Percentiles rank a stretch among this genome's conserved stretches.
Evolutionary conservation across 768 basidiomycete genomes (phyloP).

Genomic region (Auriscalpium microsporum): DNA sequence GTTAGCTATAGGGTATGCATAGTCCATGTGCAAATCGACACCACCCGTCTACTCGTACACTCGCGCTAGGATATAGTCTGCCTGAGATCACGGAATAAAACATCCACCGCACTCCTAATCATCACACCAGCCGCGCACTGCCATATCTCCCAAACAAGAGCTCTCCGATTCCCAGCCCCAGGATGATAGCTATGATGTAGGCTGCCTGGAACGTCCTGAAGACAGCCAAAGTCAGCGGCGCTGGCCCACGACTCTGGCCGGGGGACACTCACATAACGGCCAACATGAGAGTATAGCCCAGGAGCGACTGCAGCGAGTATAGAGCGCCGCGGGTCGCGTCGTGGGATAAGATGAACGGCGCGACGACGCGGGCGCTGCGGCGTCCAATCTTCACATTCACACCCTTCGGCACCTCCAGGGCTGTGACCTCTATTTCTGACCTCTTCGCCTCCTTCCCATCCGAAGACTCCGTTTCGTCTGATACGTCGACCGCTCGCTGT

Average conservation of each 20-base stretch:
- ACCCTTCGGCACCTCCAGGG: not conserved
- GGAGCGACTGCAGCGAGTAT: conserved; percentile 50
- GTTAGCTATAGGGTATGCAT: too few species aligned
- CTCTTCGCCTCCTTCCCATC: not conserved
- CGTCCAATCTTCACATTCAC: not conserved
- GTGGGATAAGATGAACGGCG: conserved; percentile 59
- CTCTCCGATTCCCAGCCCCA: conserved; percentile 72
- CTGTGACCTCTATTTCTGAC: not conserved
- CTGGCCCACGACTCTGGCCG: conserved; percentile 7
- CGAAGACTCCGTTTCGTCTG: not conserved
- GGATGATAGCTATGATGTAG: conserved; percentile 63
- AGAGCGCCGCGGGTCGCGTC: conserved; percentile 67
- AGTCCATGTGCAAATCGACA: too few species aligned
- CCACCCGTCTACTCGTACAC: not conserved
- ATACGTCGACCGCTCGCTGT: too few species aligned
- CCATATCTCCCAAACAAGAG: conserved; percentile 55
- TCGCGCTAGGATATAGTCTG: not conserved
- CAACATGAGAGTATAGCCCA: conserved; percentile 72
- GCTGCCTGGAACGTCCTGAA: conserved; percentile 77
- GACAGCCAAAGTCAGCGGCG: conserved; percentile 9
- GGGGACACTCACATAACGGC: conserved; percentile 56
- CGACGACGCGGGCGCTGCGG: conserved; percentile 28
- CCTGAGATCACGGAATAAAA: too few species aligned
- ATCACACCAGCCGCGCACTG: too few species aligned
- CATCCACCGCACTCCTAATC: too few species aligned